Evolutionary conservation across 495 filamentous ascomycete genomes (phyloP), one percentile per base, ranked within the genome.

Genomic region (Pyrenula massariospora): DNA sequence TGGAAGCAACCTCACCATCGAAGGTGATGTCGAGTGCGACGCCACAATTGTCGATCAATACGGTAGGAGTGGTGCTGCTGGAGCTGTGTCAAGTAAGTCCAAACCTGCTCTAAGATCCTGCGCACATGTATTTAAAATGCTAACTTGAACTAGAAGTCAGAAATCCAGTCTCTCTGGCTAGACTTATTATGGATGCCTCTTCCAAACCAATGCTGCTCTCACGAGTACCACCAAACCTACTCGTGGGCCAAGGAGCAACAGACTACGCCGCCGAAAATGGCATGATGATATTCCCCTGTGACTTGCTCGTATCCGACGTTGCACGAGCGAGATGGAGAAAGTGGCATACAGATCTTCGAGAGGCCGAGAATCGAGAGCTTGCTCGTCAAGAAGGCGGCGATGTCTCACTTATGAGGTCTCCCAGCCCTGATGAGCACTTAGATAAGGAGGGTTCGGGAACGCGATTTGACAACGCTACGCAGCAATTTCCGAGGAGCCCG

Each of bases 1-100:
- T 62, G 94, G 94, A 25, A 97, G 94, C 71, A 98, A 98, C 63
- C 70, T 96, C n/a, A 82, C 85, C 51, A 84, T 91, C 53, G 85
- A 96, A 60, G 93, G 93, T 2, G 80, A 82, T 15, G 93, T 96
- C 22, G 94, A 98, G 65, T 90, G 91, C 63, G 93, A 98, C 70
- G 94, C 93, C 31, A 88, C 88, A 0, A 81, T 98, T 42, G 84
- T 97, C 42, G 91, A 98, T 63, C 88, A 96, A 63, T 73, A 82
- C 50, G 93, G 93, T 11, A 83, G 89, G 61, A 96, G 91, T 68
- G 93, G 93, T 56, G 93, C 89, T 53, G 93, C 86, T 63, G 94
- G 91, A 59, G 94, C 93, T 36, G 87, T 91, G 51, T 77, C 85
- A 52, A 84, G 93, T 96, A 77, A 71, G 89, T 77, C 2, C 49